phyloP scores from a whole-genome alignment of 2,329 filamentous ascomycete genomes.

The Tolypocladium tropicale region DNA sequence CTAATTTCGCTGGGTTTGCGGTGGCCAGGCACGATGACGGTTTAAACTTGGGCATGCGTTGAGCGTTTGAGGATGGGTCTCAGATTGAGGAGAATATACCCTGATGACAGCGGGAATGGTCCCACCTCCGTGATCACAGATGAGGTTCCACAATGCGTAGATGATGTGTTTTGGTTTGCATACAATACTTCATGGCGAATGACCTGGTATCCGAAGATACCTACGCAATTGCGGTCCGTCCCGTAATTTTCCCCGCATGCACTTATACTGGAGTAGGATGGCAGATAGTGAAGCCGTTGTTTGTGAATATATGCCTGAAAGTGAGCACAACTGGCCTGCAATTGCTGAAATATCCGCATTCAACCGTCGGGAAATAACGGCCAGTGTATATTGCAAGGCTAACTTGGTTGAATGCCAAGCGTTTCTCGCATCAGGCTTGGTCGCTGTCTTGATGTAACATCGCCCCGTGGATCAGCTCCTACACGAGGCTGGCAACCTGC shows the following conservation, averaged over 20 bases:
- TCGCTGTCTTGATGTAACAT: background rate
- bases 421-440: background rate
- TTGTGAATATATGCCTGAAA: too few species aligned
- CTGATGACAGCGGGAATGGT: too few species aligned
- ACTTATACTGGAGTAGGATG: too few species aligned
- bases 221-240: background rate
- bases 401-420: background rate
- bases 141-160: too few species aligned
- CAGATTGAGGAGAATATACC: background rate
- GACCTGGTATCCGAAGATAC: too few species aligned
- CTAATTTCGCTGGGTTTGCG: background rate
- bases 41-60: too few species aligned
- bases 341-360: background rate
- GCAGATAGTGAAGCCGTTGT: too few species aligned
- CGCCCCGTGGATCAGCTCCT: background rate
- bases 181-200: too few species aligned
- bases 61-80: background rate
- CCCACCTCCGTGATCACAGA: too few species aligned
- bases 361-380: background rate
- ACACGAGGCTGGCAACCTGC: background rate
- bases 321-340: background rate
- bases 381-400: too few species aligned
- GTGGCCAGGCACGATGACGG: background rate
- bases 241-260: background rate
- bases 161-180: too few species aligned